These are phyloP conservation scores for Geotrichum australiense DNA, from an alignment of 1,139 yeast genomes.

Conservation along the genomic window DNA sequence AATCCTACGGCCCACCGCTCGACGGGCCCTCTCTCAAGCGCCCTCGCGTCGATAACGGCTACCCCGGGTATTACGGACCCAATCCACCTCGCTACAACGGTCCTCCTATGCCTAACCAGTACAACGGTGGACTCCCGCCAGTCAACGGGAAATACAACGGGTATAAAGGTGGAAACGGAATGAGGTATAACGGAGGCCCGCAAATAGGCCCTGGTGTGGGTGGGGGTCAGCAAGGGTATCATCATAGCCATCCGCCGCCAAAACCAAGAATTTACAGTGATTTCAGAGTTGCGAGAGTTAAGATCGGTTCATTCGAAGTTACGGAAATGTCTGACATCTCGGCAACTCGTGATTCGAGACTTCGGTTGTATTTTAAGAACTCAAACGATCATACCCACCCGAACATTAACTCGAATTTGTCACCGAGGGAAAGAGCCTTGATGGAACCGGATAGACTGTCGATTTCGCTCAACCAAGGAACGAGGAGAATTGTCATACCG, in stretches of 20 bases:
- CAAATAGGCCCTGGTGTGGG: neutral
- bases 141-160: no score
- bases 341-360: constrained; percentile 21
- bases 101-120: neutral
- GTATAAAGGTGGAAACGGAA: no score
- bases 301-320: constrained; percentile 22
- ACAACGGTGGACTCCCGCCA: no score
- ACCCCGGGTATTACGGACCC: neutral
- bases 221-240: neutral
- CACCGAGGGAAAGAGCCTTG: constrained; percentile 22
- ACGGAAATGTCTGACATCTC: constrained; percentile 13
- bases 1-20: constrained; percentile 6
- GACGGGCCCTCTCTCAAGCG: constrained; percentile 15
- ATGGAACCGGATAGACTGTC: constrained; percentile 25
- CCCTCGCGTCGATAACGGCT: constrained; percentile 11
- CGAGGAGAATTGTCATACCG: constrained; percentile 25
- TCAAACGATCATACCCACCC: constrained; percentile 15
- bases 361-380: constrained; percentile 20
- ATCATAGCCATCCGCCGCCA: neutral
- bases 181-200: neutral
- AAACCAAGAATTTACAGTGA: constrained; percentile 20
- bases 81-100: constrained; percentile 4
- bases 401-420: constrained; percentile 5
- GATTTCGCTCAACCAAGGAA: constrained; percentile 23
- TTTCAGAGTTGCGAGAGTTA: constrained; percentile 22